These are phyloP conservation scores for Coemansia interrupta DNA, from an alignment of 192 early-diverging fungal genomes.

Conservation along the genomic window DNA sequence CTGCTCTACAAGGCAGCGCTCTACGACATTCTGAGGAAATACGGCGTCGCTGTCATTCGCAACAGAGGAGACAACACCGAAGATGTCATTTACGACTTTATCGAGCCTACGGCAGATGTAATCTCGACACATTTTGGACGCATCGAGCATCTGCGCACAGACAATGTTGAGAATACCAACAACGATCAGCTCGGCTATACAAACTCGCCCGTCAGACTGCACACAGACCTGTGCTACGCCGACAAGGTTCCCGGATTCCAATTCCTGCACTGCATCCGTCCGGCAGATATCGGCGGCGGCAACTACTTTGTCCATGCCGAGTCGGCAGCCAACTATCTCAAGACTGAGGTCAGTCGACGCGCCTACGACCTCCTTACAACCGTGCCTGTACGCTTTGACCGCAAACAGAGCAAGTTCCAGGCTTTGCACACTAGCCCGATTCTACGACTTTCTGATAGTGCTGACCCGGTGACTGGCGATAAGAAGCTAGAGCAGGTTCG, in stretches of 20 bases:
- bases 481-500: slow-evolving; percentile 39
- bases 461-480: slow-evolving; percentile 22
- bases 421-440: slow-evolving; percentile 38
- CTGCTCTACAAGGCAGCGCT: slow-evolving; percentile 28
- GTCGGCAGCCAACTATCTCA: slow-evolving; percentile 52
- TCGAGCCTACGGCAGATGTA: slow-evolving; percentile 37
- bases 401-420: slow-evolving; percentile 51
- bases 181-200: slow-evolving; percentile 56
- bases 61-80: slow-evolving; percentile 46
- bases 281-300: slow-evolving; percentile 48
- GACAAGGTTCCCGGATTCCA: slow-evolving; percentile 47
- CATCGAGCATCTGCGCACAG: slow-evolving; percentile 53
- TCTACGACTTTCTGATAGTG: slow-evolving; percentile 28
- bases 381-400: slow-evolving; percentile 49
- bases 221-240: slow-evolving; percentile 49
- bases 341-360: slow-evolving; percentile 44
- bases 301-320: slow-evolving; percentile 55
- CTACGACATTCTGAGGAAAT: slow-evolving; percentile 31
- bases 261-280: slow-evolving; percentile 53
- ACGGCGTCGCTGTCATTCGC: slow-evolving; percentile 50
- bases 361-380: slow-evolving; percentile 52
- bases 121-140: slow-evolving; percentile 53
- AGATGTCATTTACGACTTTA: slow-evolving; percentile 53
- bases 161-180: slow-evolving; percentile 48
- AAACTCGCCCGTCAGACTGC: slow-evolving; percentile 46